Conservation (phyloP, 2,329 filamentous ascomycete species). For the Hymenoscyphus albidus region DNA sequence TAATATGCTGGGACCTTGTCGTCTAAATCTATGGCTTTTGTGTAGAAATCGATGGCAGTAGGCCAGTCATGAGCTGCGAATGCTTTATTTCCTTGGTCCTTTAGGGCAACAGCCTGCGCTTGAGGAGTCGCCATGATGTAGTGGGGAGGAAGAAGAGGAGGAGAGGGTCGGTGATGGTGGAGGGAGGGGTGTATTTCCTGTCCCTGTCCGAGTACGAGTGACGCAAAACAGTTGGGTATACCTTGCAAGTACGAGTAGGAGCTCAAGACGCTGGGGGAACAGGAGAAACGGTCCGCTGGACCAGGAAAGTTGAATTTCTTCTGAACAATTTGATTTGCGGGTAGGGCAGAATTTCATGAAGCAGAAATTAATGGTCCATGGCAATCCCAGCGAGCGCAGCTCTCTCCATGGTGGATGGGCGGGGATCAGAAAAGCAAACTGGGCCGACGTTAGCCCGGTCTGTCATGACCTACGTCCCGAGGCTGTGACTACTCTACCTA, state of each 20-base stretch:
- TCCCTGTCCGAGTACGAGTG: not conserved
- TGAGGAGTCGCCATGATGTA: conserved; percentile 30
- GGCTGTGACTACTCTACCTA: too few relatives aligned
- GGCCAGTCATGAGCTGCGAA: conserved; percentile 87
- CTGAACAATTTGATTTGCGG: not conserved
- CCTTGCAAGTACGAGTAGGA: not conserved
- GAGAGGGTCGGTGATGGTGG: not conserved
- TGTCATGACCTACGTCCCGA: not conserved
- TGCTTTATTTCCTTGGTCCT: conserved; percentile 91
- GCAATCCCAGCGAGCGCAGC: not conserved
- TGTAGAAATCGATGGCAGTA: conserved; percentile 76
- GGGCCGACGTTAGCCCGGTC: too few relatives aligned
- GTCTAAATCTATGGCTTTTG: conserved; percentile 80
- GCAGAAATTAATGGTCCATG: not conserved
- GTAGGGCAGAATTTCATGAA: not conserved
- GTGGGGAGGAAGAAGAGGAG: not conserved
- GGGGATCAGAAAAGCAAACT: not conserved
- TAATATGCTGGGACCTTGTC: conserved; percentile 84
- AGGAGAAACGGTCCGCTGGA: not conserved
- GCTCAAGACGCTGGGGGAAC: not conserved
- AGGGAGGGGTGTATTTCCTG: not conserved
- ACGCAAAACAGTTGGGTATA: too few relatives aligned
- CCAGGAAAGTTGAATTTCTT: not conserved
- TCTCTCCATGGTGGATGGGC: not conserved
- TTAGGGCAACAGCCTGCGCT: conserved; percentile 76